A percentile compares a stretch with the other conserved stretches of the same genome.
Evolutionary conservation across 306 rosid genomes (phyloP).

Genomic region (Canavalia ensiformis): DNA sequence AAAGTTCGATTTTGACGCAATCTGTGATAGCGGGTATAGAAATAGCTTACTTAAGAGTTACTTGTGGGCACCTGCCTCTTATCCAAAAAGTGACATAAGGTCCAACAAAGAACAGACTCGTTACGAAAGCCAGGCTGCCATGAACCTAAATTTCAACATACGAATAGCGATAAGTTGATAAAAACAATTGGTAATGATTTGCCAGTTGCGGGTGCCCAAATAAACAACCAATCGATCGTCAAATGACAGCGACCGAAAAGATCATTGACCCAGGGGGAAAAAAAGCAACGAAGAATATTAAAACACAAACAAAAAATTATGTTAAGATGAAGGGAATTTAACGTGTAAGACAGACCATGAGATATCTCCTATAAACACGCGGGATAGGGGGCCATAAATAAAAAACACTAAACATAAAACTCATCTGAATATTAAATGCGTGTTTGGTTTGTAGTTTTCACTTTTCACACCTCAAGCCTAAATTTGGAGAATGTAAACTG

Average conservation of each 20-base stretch:
- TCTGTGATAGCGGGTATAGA: slow-evolving; percentile 4
- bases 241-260: neutral
- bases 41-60: neutral
- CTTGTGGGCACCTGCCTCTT: slow-evolving; percentile 7
- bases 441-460: neutral
- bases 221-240: neutral
- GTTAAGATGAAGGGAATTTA: neutral
- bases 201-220: neutral
- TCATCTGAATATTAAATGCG: no score
- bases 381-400: no score
- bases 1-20: slow-evolving; percentile 5
- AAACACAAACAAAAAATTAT: neutral
- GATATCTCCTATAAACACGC: no score
- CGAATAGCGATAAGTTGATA: neutral
- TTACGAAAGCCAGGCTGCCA: neutral
- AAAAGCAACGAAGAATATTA: neutral
- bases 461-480: neutral
- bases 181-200: neutral
- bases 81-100: neutral
- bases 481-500: neutral
- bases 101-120: neutral
- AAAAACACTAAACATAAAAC: neutral
- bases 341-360: no score
- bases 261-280: neutral
- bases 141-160: neutral